Percentiles rank a stretch among this genome's conserved stretches.
These are phyloP conservation scores for Podospora conica DNA, from an alignment of 495 filamentous ascomycete species.

Conservation along the genomic window DNA sequence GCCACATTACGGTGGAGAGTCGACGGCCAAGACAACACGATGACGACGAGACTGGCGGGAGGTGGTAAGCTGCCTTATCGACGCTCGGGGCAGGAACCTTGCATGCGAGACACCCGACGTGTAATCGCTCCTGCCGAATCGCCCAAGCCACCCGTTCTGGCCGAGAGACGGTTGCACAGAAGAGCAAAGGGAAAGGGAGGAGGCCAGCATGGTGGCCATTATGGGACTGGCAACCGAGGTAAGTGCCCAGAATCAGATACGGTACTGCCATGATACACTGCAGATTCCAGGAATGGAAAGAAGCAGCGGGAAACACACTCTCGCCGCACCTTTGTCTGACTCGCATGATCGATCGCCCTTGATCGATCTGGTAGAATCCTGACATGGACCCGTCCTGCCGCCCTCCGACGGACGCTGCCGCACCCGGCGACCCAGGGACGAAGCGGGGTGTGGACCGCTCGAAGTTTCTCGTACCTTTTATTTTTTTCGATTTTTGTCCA, in stretches of 20 bases:
- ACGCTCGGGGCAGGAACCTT: constrained; percentile 12
- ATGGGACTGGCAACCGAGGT: no score
- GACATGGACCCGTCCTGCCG: no score
- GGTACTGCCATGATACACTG: background rate
- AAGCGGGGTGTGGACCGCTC: background rate
- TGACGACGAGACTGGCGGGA: background rate
- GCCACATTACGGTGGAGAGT: background rate
- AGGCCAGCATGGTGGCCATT: background rate
- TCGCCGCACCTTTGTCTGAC: constrained; percentile 16
- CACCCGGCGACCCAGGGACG: constrained; percentile 1
- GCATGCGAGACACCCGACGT: constrained; percentile 11
- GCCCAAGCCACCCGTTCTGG: background rate
- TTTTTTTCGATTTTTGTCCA: no score
- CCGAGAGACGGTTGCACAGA: background rate
- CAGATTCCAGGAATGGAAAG: constrained; percentile 5
- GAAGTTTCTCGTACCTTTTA: background rate
- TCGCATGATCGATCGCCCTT: constrained; percentile 23
- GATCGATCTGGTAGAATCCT: no score
- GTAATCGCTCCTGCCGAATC: constrained; percentile 6
- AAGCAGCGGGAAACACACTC: constrained; percentile 1
- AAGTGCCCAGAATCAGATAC: no score
- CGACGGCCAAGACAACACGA: background rate
- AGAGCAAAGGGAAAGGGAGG: background rate
- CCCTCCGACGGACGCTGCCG: background rate
- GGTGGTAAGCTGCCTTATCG: background rate